Evolutionary conservation across 2,329 filamentous ascomycete species (phyloP), one percentile per base, ranked within the genome.

Genomic region (Pseudocercospora musae): DNA sequence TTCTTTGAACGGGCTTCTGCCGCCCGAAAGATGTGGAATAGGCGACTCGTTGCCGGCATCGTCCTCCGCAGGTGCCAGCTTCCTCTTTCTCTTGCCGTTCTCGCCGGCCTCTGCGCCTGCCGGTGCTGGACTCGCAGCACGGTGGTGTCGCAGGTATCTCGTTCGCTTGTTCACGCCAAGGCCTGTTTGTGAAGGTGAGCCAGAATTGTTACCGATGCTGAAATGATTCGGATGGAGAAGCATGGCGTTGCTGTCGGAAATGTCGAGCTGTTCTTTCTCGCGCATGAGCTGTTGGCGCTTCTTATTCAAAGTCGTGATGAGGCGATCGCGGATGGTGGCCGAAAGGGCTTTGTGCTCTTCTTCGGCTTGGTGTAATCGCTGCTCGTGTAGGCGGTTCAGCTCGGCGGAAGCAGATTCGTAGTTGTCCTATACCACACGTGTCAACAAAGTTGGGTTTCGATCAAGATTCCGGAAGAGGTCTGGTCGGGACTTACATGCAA

Each of bases 251-350:
- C 83, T 87, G 73, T 89, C 86, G 2, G 85, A 85, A 62, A 88
- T 84, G 67, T 89, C 87, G 23, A 89, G 77, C 71, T 87, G 85
- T 68, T 89, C 86, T 72, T 88, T 89, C 70, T 89, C 86, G 62
- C 84, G 83, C 76, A 85, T 80, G 61, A 89, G 76, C 42, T 83
- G 79, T 60, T 81, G 78, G 57, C 84, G 81, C 68, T 85, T 86
- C 69, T 83, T 80, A 25, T 82, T 82, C 57, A 89, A 80, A 44
- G 78, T 81, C 65, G 85, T 80, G 46, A 85, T 80, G 42, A 89
- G 78, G 50, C 86, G 84, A 70, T 87, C 85, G 56, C 86, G 85
- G 48, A 89, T 78, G 9, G 85, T 87, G 40, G 77, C 77, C 4
- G 83, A 80, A 20, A 89, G 79, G 46, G 84, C 79, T 56, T 82